Evolutionary conservation across 257 asterid genomes (phyloP), one percentile per base, ranked within the genome.

Genomic region (Pogostemon cablin): DNA sequence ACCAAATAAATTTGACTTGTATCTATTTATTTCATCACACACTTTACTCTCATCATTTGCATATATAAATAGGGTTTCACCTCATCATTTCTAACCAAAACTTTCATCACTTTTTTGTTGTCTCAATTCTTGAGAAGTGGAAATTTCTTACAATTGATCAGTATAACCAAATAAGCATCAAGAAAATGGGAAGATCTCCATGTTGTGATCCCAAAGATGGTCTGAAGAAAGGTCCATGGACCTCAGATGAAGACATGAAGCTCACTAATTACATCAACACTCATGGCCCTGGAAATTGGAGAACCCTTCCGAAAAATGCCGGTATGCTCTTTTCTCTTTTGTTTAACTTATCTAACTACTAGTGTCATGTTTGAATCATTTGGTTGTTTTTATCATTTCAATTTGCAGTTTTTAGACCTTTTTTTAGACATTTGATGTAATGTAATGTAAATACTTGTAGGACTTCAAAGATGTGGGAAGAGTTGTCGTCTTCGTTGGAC

Each of bases 151-250:
- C 58, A 34, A n/a, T 32, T 1, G 11, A 11, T 34, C 6, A n/a
- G 40, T 50, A 9, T 34, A 9, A 43, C 3, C 1, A 9, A n/a
- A 42, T n/a, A 20, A 68, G 32, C 10, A 20, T 20, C 55, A 48
- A 54, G 64, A 46, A 32, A 55, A 90, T 90, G 97, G 97, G 96
- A 68, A 88, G 97, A 85, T 81, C 97, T 54, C 97, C 96, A 8
- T 84, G 95, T 25, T 85, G 96, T 82, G 92, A 88, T 35, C 58
- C 58, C 72, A 86, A 88, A 77, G 81, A 76, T 66, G 85, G 88
- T 40, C 80, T 90, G n/a, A 90, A 90, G 74, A 90, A 90, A 81
- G 97, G 97, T 42, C 97, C 97, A 10, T 90, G 97, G 97, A 90
- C 96, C 9, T 77, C 85, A 0, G 97, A 90, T 53, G 97, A 90